phyloP scores from a whole-genome alignment of 345 rosid species.

The Carallia pectinifolia region DNA sequence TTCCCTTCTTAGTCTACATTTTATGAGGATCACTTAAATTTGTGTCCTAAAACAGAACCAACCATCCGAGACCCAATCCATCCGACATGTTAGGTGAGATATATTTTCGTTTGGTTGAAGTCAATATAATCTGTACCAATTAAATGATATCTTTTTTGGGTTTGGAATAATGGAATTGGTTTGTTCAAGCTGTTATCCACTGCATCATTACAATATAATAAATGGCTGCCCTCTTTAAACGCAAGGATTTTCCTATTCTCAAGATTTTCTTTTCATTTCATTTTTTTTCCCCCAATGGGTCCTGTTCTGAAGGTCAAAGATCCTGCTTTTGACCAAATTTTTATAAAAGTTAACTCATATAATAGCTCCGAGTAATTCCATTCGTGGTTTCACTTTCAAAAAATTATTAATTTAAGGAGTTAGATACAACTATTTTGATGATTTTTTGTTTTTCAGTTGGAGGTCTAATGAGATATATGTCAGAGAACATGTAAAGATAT shows the following conservation, averaged over 20 bases:
- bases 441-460: too few relatives aligned
- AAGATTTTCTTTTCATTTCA: neutral
- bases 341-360: too few relatives aligned
- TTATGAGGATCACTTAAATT: neutral
- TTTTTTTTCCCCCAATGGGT: constrained; percentile 8
- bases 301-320: neutral
- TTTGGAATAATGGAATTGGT: neutral
- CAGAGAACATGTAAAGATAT: too few relatives aligned
- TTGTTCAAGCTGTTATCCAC: constrained; percentile 9
- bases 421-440: too few relatives aligned
- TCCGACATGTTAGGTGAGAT: constrained; percentile 5
- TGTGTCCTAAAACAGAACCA: neutral
- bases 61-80: constrained; percentile 15
- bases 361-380: too few relatives aligned
- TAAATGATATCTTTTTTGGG: too few relatives aligned
- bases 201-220: neutral
- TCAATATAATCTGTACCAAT: neutral
- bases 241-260: neutral
- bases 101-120: constrained; percentile 14
- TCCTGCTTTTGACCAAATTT: too few relatives aligned
- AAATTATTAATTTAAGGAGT: neutral
- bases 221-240: neutral
- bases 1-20: neutral
- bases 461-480: too few relatives aligned
- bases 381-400: too few relatives aligned